These are phyloP conservation scores for Alternaria novae-zelandiae DNA, from an alignment of 2,329 filamentous ascomycete genomes.

Conservation along the genomic window DNA sequence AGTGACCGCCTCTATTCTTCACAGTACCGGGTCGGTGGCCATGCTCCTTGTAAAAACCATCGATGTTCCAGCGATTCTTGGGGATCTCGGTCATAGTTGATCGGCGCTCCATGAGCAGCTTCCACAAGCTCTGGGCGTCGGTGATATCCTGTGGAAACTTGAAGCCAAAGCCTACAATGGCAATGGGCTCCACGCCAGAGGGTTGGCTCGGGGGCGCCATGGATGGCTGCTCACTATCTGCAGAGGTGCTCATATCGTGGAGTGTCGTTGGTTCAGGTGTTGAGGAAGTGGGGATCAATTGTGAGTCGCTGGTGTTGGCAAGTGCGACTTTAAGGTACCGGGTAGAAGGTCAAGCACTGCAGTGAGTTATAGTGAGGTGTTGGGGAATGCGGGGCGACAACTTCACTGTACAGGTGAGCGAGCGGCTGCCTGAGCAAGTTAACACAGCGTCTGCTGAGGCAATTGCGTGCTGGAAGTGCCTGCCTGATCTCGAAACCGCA, in stretches of 20 bases:
- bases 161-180: constrained; percentile 47
- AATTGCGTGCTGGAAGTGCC: neutral
- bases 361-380: neutral
- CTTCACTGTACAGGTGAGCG: neutral
- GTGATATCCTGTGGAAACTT: constrained; percentile 29
- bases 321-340: neutral
- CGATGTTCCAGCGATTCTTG: constrained; percentile 22
- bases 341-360: neutral
- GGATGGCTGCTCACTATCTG: neutral
- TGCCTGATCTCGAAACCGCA: neutral
- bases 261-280: neutral
- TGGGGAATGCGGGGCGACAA: neutral
- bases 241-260: neutral
- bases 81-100: constrained; percentile 24
- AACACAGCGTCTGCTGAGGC: neutral
- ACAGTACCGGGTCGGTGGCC: constrained; percentile 15
- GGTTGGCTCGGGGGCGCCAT: neutral
- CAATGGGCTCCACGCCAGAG: constrained; percentile 18
- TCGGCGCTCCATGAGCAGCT: constrained; percentile 22
- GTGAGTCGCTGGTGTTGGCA: neutral
- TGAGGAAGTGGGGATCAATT: neutral
- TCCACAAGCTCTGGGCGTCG: constrained; percentile 25
- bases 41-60: constrained; percentile 23
- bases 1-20: constrained; percentile 22
- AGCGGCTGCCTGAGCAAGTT: neutral